Base-by-base conservation (phyloP, 305 asterid genomes). In the Vinca major region DNA sequence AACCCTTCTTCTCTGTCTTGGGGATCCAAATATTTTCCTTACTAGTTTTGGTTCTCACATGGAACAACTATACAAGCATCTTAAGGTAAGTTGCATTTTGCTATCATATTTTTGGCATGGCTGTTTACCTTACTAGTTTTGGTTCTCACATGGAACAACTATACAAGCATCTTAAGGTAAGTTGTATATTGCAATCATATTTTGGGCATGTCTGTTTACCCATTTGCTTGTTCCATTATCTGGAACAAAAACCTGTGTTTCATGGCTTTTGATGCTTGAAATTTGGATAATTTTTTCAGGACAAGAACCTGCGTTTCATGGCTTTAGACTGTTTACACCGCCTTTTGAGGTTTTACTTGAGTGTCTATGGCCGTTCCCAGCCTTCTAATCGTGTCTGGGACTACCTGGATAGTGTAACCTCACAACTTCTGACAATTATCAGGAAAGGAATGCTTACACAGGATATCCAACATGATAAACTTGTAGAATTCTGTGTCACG, bases 241-340 rank as follows among this genome's bases (percentile, higher is more conserved):
- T 48, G 47, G 33, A 97, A 94, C 84, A 94, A 94, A 80, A 94
- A 88, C 85, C 96, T 89, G 57, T 92, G 99, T 33, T 94, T 94
- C 86, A 94, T 94, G 99, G 97, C 99, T 67, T 81, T 41, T 61
- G 71, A 14, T 19, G 12, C 19, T 66, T 61, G 60, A 54, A 19
- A 68, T 65, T 50, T 71, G 56, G 74, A 65, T 68, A 0, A 39
- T 37, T 80, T 69, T 70, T 82, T 75, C 88, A 94, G 99, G 99
- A 94, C 84, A 94, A 94, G 81, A 94, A 88, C 85, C 96, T 89
- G 57, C 94, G 99, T 33, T 94, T 94, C 86, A 94, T 94, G 99
- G 97, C 99, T 67, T 81, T 94, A 77, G 97, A 94, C 80, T 94
- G 99, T 77, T 84, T 91, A 69, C 99, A 94, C 75, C 97, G 99